These are phyloP conservation scores for Postia placenta DNA, from an alignment of 768 basidiomycete genomes.

Conservation along the genomic window DNA sequence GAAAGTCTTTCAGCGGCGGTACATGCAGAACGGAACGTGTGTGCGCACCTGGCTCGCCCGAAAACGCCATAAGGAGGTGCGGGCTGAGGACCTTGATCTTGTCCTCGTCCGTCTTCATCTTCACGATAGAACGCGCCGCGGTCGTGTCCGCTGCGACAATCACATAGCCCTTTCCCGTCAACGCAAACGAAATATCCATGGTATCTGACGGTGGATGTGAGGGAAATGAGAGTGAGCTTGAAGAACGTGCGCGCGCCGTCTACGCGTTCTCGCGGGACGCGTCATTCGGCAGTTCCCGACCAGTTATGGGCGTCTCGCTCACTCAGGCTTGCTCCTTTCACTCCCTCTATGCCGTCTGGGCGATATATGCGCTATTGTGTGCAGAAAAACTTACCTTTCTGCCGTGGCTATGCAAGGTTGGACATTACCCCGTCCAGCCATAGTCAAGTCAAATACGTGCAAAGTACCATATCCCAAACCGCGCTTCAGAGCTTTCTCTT, in stretches of 20 bases:
- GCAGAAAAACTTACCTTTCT: too few species aligned
- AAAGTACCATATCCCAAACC: too few species aligned
- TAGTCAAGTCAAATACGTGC: too few species aligned
- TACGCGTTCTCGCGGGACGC: background rate
- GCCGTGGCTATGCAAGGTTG: too few species aligned
- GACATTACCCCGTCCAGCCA: too few species aligned
- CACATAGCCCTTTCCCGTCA: constrained; percentile 91
- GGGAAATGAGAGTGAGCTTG: background rate
- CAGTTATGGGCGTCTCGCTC: background rate
- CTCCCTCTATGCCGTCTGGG: too few species aligned
- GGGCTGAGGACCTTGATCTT: constrained; percentile 91
- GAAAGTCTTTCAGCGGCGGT: too few species aligned
- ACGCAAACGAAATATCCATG: constrained; percentile 90
- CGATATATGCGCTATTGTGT: too few species aligned
- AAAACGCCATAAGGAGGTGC: constrained; percentile 91
- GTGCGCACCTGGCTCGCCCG: constrained; percentile 81
- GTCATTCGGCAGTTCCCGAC: constrained; percentile 4
- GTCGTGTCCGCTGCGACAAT: constrained; percentile 90
- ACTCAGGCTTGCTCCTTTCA: too few species aligned
- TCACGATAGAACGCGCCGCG: constrained; percentile 87
- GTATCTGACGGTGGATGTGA: background rate
- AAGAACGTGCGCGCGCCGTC: background rate
- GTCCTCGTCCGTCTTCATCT: constrained; percentile 96
- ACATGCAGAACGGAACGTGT: background rate
- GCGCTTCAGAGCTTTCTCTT: too few species aligned